phyloP scores from a whole-genome alignment of 2,329 filamentous ascomycete species.

The Epicoccum sorghinum region DNA sequence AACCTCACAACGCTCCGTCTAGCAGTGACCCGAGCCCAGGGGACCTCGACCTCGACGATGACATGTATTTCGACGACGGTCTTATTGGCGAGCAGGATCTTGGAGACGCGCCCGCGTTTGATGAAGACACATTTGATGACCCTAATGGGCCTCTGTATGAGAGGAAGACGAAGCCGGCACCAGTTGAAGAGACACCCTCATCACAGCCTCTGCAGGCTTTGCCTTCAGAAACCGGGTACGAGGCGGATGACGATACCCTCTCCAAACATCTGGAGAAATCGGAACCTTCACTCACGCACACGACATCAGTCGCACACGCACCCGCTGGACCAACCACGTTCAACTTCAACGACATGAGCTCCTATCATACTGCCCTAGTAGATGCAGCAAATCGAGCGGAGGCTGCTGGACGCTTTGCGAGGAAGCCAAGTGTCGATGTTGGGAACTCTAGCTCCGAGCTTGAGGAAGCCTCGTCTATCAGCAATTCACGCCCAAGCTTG shows the following conservation, averaged over 20 bases:
- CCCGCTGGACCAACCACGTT: conserved; percentile 42
- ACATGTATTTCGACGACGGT: conserved; percentile 74
- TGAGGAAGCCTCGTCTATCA: conserved; percentile 41
- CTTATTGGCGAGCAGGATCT: conserved; percentile 60
- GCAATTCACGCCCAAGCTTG: conserved; percentile 51
- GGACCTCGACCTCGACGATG: conserved; percentile 51
- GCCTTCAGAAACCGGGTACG: conserved; percentile 37
- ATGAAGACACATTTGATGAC: conserved; percentile 76
- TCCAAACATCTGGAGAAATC: conserved; percentile 33
- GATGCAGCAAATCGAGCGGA: conserved; percentile 80
- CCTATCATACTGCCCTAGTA: conserved; percentile 84
- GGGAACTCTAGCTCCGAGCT: conserved; percentile 37
- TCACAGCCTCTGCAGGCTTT: conserved; percentile 23
- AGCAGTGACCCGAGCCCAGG: conserved; percentile 17
- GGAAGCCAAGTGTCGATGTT: conserved; percentile 58
- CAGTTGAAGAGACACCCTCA: conserved; percentile 22
- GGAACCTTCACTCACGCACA: conserved; percentile 60
- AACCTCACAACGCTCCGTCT: conserved; percentile 4
- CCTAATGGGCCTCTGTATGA: conserved; percentile 52
- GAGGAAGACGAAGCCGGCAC: conserved; percentile 51
- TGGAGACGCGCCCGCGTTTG: conserved; percentile 64
- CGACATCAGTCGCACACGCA: conserved; percentile 46
- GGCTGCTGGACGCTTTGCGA: conserved; percentile 74
- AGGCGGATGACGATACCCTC: conserved; percentile 42
- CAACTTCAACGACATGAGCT: conserved; percentile 62